These are phyloP conservation scores for Gonapodya sp. DNA, from an alignment of 192 early-diverging fungal genomes.

Conservation along the genomic window DNA sequence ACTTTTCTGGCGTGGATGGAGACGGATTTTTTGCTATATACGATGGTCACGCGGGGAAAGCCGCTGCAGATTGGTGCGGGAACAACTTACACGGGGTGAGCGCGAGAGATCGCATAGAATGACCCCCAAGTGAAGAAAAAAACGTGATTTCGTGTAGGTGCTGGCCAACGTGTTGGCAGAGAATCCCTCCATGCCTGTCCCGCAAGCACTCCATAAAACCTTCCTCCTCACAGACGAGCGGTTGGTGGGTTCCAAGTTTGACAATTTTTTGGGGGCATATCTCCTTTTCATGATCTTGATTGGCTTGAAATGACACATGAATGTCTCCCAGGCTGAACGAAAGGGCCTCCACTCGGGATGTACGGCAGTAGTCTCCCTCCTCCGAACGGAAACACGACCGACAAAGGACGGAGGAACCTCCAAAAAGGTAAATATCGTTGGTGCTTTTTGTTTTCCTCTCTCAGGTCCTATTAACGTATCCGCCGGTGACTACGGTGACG, in stretches of 20 bases:
- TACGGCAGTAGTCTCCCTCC: conserved; percentile 78
- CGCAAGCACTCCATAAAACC: conserved; percentile 69
- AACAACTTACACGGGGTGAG: conserved; percentile 54
- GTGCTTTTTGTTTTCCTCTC: no score
- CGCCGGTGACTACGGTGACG: no score
- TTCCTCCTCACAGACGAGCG: conserved; percentile 77
- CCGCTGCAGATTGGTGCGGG: conserved; percentile 95
- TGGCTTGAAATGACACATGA: no score
- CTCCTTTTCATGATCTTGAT: no score
- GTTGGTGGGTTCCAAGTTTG: no score
- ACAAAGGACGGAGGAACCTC: background rate
- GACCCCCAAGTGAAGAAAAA: background rate
- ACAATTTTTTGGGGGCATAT: no score
- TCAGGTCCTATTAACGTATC: no score
- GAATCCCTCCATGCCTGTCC: conserved; percentile 46
- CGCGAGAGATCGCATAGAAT: no score
- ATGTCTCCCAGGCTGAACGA: conserved; percentile 36
- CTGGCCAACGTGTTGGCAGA: conserved; percentile 53
- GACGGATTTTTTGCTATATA: conserved; percentile 91
- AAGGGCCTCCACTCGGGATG: conserved; percentile 80
- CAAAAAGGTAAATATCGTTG: no score
- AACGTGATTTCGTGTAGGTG: conserved; percentile 28
- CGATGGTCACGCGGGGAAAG: conserved; percentile 94
- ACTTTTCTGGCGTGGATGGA: conserved; percentile 69
- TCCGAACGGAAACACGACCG: conserved; percentile 39